A percentile compares a stretch with the other conserved stretches of the same genome.
Evolutionary conservation across 495 filamentous ascomycete genomes (phyloP).

Genomic region (Penicillium lagena): DNA sequence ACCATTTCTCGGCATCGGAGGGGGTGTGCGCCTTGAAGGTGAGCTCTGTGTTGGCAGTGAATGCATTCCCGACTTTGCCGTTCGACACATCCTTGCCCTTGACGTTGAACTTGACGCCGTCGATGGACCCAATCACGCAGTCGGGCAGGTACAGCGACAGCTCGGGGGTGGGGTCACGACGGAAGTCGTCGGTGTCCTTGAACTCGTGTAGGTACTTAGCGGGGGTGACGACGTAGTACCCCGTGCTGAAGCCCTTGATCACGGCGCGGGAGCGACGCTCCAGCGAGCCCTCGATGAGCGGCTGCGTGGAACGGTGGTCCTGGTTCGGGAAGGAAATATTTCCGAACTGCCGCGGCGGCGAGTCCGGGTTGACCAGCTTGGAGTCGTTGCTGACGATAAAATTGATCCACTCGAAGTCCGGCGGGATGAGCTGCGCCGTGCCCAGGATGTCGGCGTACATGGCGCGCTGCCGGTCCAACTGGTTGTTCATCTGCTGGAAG

Average conservation of each 20-base stretch:
- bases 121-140: conserved; percentile 68
- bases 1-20: conserved; percentile 76
- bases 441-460: conserved; percentile 80
- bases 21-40: conserved; percentile 69
- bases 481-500: conserved; percentile 65
- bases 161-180: conserved; percentile 75
- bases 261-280: conserved; percentile 81
- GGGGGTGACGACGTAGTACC: conserved; percentile 85
- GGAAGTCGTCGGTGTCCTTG: conserved; percentile 83
- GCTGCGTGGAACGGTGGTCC: conserved; percentile 68
- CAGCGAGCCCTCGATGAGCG: conserved; percentile 79
- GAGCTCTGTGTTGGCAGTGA: conserved; percentile 57
- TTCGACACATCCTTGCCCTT: conserved; percentile 84
- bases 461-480: conserved; percentile 70
- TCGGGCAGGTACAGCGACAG: conserved; percentile 89
- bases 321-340: conserved; percentile 82
- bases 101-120: conserved; percentile 80
- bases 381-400: conserved; percentile 65
- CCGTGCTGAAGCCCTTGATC: conserved; percentile 68
- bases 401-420: conserved; percentile 88
- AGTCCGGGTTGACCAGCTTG: conserved; percentile 72
- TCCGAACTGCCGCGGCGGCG: conserved; percentile 62
- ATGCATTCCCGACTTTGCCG: conserved; percentile 51
- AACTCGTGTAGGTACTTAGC: conserved; percentile 89
- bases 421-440: conserved; percentile 69